These are phyloP conservation scores for Daldinia concentrica DNA, from an alignment of 495 filamentous ascomycete genomes.

Conservation along the genomic window DNA sequence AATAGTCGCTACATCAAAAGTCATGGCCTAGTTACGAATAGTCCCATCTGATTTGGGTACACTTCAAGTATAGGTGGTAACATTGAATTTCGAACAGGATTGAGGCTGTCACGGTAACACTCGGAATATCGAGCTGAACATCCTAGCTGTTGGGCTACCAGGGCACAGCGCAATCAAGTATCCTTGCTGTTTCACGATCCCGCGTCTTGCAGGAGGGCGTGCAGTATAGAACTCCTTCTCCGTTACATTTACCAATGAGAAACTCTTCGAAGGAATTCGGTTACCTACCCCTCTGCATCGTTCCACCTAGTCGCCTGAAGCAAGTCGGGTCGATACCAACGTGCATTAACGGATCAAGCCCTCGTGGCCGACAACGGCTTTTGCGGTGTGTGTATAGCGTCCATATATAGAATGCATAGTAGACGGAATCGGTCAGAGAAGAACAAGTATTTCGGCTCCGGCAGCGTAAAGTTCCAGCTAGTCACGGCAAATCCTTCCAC, in stretches of 20 bases:
- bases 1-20: neutral
- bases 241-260: conserved; percentile 30
- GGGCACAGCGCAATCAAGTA: conserved; percentile 16
- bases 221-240: conserved; percentile 33
- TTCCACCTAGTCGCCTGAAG: conserved; percentile 22
- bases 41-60: neutral
- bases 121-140: conserved; percentile 33
- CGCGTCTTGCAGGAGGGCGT: conserved; percentile 30
- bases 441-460: conserved; percentile 6
- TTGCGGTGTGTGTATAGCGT: conserved; percentile 1
- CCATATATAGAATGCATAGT: neutral
- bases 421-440: conserved; percentile 4
- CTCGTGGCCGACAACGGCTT: conserved; percentile 2
- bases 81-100: conserved; percentile 9
- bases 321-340: conserved; percentile 15
- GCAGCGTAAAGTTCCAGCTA: neutral
- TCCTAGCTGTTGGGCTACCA: conserved; percentile 11
- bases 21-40: neutral
- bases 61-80: neutral
- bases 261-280: conserved; percentile 5
- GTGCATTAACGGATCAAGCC: conserved; percentile 28
- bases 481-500: neutral
- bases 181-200: conserved; percentile 40
- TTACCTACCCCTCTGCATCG: conserved; percentile 13
- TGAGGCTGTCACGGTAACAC: conserved; percentile 15